Evolutionary conservation across 1,284 basidiomycete genomes (phyloP).

Genomic region (Ustilago hordei): DNA sequence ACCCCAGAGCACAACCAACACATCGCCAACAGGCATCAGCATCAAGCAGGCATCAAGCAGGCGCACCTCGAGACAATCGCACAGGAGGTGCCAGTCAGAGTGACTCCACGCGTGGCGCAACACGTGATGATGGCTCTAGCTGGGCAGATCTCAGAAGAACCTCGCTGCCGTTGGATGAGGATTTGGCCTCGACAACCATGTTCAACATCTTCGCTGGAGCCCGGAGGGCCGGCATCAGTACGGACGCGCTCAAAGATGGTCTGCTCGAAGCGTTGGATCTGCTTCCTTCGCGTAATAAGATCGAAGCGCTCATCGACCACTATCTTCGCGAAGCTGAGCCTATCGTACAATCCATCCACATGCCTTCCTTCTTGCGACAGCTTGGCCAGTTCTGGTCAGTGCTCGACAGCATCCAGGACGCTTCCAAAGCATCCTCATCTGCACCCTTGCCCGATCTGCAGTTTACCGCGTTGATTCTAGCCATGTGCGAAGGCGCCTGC

Average conservation of each 20-base stretch:
- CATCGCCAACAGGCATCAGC: background rate
- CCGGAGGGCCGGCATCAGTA: background rate
- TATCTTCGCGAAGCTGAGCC: conserved; percentile 48
- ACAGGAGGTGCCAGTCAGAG: background rate
- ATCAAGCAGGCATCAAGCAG: background rate
- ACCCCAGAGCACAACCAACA: conserved; percentile 3
- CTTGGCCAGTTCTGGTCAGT: conserved; percentile 34
- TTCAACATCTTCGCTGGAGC: conserved; percentile 18
- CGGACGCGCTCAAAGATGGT: background rate
- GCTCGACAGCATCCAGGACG: conserved; percentile 12
- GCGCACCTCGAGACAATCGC: background rate
- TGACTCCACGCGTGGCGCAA: background rate
- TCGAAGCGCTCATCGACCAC: conserved; percentile 31
- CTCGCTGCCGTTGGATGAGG: conserved; percentile 1
- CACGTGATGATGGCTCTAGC: background rate
- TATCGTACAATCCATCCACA: conserved; percentile 36
- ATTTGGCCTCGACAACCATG: conserved; percentile 20
- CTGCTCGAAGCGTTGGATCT: conserved; percentile 25
- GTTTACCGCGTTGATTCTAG: conserved; percentile 41
- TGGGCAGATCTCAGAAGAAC: background rate
- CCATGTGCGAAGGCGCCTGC: conserved; percentile 46
- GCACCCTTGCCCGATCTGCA: conserved; percentile 30
- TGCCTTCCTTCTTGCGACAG: conserved; percentile 32
- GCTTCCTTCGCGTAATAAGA: conserved; percentile 35
- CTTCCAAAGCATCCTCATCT: background rate